A percentile compares a stretch with the other conserved stretches of the same genome.
phyloP scores from a whole-genome alignment of 495 filamentous ascomycete genomes.

The Podospora tetraspora region DNA sequence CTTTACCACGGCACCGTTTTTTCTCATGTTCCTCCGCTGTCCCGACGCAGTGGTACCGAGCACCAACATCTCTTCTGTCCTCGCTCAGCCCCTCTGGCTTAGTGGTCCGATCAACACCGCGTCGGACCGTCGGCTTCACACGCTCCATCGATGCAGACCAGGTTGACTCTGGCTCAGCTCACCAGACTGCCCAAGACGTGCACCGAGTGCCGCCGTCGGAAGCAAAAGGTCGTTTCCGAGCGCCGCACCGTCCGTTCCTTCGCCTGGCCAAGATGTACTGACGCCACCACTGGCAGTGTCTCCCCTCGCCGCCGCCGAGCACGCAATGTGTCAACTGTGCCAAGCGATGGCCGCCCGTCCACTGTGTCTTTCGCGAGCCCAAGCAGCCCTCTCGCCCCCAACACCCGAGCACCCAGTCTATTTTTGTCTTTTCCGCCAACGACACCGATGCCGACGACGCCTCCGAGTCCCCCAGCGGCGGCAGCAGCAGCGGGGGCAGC shows the following conservation, averaged over 20 bases:
- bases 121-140: neutral
- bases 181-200: constrained; percentile 15
- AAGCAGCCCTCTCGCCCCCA: neutral
- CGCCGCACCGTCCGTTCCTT: neutral
- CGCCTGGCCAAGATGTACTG: neutral
- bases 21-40: neutral
- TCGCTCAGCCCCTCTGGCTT: neutral
- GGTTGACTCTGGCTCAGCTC: neutral
- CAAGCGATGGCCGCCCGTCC: constrained; percentile 14
- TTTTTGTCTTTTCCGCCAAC: constrained; percentile 6
- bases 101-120: neutral
- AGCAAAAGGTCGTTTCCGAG: constrained; percentile 12
- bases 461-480: neutral
- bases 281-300: constrained; percentile 6
- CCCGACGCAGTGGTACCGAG: neutral
- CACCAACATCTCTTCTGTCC: neutral
- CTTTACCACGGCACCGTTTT: neutral
- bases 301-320: neutral
- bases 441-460: neutral
- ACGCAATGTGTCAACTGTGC: constrained; percentile 12
- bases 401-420: neutral
- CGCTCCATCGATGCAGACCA: neutral
- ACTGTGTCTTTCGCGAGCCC: constrained; percentile 9
- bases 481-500: neutral
- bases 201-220: constrained; percentile 15